Base-by-base conservation (phyloP, 75 land plant species). In the Picea sitchensis region DNA sequence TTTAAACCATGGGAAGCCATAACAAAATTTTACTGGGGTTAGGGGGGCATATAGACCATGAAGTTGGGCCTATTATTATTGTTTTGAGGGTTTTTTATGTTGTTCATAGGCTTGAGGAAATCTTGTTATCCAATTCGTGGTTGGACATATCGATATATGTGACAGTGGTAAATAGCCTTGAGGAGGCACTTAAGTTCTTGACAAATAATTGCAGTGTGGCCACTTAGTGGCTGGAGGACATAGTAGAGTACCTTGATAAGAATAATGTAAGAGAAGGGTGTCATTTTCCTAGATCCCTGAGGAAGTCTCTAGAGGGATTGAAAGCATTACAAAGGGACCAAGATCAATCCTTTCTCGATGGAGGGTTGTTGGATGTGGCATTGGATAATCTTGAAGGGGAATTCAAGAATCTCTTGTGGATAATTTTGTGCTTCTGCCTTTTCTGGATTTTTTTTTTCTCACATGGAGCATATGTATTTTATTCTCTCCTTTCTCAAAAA, bases 161-260 rank as follows among this genome's bases (percentile, higher is more conserved):
- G 26, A 26, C 26, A 26, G 26, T 26, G 26, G 26, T 26, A 0
- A 26, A 36, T 36, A 36, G 38, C 1, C 38, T 92, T 18, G 98
- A 92, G 79, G 93, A 96, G 79, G 88, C 92, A 0, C 54, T 87
- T 32, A 76, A 65, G 32, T 95, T 91, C 73, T 83, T 96, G 31
- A 59, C 81, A 14, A 83, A 82, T 41, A 96, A 90, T 78, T 87
- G 87, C 61, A 59, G 36, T 26, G 65, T 84, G 14, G 90, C 91
- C 17, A 81, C 89, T 18, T 77, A 86, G 79, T 94, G 94, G 90
- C 77, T 94, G 62, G 84, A 88, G 34, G 96, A 90, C 23, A 81
- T 92, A 9, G 84, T 88, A 11, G 80, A 83, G 5, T 84, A 76
- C 61, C 58, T 90, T 76, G 86, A 84, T 17, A 87, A 80, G 31